These are phyloP conservation scores for Hericium alpestre DNA, from an alignment of 768 basidiomycete genomes.

Conservation along the genomic window DNA sequence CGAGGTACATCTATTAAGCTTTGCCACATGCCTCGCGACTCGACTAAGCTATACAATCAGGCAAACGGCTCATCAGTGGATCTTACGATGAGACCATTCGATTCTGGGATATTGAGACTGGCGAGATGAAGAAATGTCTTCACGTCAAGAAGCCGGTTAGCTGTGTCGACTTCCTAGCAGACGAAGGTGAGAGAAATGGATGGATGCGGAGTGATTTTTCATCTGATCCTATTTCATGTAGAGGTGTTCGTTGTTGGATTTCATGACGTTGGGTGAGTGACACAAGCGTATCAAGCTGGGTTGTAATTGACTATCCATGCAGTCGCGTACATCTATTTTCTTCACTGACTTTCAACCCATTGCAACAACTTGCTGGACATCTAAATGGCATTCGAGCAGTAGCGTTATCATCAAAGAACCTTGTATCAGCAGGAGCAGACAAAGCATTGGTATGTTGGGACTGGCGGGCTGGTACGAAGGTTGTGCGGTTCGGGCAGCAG, in stretches of 20 bases:
- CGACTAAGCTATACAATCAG: conserved; percentile 18
- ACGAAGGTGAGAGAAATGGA: conserved; percentile 45
- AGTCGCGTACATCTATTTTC: conserved; percentile 86
- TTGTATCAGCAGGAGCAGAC: conserved; percentile 76
- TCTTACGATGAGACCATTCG: conserved; percentile 88
- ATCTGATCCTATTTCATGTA: conserved; percentile 16
- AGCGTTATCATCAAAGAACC: conserved; percentile 72
- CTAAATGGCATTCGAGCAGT: conserved; percentile 86
- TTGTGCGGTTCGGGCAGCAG: conserved; percentile 86
- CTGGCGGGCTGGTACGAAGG: conserved; percentile 81
- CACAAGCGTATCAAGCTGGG: neutral
- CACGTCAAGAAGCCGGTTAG: conserved; percentile 85
- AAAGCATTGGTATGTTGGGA: conserved; percentile 80
- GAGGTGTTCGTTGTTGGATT: conserved; percentile 90
- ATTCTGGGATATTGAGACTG: conserved; percentile 77
- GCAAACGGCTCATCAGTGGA: conserved; percentile 77
- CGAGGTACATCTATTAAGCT: conserved; percentile 26
- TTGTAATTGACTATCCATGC: neutral
- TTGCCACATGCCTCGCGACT: neutral
- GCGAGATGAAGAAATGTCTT: conserved; percentile 61
- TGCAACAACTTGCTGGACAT: conserved; percentile 79
- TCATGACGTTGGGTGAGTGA: conserved; percentile 75
- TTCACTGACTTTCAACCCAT: conserved; percentile 70
- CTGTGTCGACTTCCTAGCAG: conserved; percentile 76
- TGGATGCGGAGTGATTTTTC: neutral